Conservation (phyloP, 768 basidiomycete species). For the Serendipita sp. region DNA sequence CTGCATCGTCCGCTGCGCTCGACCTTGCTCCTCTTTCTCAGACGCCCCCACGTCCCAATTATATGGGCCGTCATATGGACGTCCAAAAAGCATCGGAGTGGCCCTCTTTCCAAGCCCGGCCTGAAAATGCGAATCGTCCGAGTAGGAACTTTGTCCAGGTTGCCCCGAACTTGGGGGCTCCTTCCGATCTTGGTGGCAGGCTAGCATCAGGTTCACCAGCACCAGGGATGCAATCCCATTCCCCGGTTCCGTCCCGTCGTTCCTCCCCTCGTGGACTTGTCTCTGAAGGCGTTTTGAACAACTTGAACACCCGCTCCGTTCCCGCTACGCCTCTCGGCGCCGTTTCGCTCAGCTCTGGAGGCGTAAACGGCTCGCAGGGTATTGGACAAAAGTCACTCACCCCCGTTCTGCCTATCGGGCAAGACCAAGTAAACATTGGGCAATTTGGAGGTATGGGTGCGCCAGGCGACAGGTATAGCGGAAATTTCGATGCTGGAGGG, state of each 20-base stretch:
- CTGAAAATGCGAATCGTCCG: constrained; percentile 25
- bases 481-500: neutral
- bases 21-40: constrained; percentile 84
- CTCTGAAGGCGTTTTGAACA: constrained; percentile 16
- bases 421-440: constrained; percentile 43
- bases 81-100: constrained; percentile 75
- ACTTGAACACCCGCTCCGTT: constrained; percentile 46
- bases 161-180: constrained; percentile 12
- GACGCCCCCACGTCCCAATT: constrained; percentile 52
- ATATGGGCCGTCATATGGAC: constrained; percentile 37
- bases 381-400: constrained; percentile 35
- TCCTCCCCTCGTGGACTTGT: constrained; percentile 55
- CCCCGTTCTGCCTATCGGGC: constrained; percentile 38
- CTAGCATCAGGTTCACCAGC: constrained; percentile 42
- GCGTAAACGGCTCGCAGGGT: constrained; percentile 4
- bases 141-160: constrained; percentile 38
- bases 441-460: constrained; percentile 20
- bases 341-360: constrained; percentile 19
- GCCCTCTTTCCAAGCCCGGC: constrained; percentile 69
- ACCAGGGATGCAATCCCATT: constrained; percentile 46
- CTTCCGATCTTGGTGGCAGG: constrained; percentile 25
- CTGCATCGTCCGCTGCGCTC: constrained; percentile 79
- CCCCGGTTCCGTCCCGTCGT: constrained; percentile 39
- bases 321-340: constrained; percentile 61
- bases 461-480: neutral